Base-by-base conservation (phyloP, 257 asterid genomes). In the Ligustrum vulgare region DNA sequence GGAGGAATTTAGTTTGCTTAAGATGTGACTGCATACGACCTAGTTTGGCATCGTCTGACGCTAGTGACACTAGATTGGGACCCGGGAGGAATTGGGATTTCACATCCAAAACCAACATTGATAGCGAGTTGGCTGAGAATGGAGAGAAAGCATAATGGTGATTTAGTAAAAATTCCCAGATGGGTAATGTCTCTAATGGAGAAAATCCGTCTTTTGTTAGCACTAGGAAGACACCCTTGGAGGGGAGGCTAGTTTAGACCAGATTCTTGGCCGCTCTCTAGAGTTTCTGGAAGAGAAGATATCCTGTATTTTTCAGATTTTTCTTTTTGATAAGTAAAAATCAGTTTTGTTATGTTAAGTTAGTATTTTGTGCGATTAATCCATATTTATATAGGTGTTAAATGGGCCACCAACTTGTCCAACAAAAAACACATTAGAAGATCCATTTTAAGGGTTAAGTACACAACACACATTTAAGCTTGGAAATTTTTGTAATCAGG, bases 21-120 rank as follows among this genome's bases (percentile, higher is more conserved):
- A 90, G 91, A 91, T 92, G 99, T 6, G 93, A 94, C 81, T 81
- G 87, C 77, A 82, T 83, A 74, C 78, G 88, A 69, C 93, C 94
- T 51, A 90, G 93, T 67, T 84, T 78, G 70, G 87, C 86, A 32
- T 70, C 80, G 68, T 74, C 77, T 34, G 80, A 75, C 60, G 71
- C 62, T 75, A 56, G 62, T 34, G 80, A 70, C 75, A 84, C 92
- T 22, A 75, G 62, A 34, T 72, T 80, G 13, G 80, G 74, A 72
- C 73, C 76, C 13, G 86, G 80, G 33, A 72, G 75, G 65, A 71
- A 68, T 5, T 62, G 64, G 43, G 77, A 82, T 72, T 47, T 32
- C 71, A 32, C 72, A 37, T 18, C 74, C 69, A 72, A 76, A 51
- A n/a, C 82, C 60, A 80, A 37, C 77, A 58, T 25, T n/a, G 84